Conservation (phyloP, 352 stramenopile genomes). For the Phytophthora lateralis region DNA sequence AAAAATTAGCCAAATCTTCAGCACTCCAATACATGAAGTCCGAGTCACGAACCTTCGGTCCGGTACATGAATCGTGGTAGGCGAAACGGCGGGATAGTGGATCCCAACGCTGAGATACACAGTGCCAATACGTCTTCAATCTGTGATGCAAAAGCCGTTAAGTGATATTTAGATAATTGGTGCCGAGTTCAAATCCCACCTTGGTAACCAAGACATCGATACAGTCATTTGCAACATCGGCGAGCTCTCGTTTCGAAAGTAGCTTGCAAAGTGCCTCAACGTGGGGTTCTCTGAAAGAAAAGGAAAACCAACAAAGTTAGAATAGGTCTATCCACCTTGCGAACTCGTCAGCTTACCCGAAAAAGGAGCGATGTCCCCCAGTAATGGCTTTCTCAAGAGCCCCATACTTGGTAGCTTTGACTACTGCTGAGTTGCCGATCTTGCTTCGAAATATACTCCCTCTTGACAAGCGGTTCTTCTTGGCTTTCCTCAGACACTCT, state of each 20-base stretch:
- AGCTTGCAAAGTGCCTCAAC: constrained; percentile 33
- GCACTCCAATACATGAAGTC: not conserved
- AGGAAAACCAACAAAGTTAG: constrained; percentile 1
- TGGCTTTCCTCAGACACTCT: constrained; percentile 33
- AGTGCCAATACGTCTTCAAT: constrained; percentile 72
- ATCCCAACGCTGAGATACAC: constrained; percentile 72
- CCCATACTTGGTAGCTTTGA: constrained; percentile 18
- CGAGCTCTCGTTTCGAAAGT: constrained; percentile 31
- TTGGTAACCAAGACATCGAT: constrained; percentile 44
- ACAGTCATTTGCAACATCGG: constrained; percentile 41
- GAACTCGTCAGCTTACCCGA: constrained; percentile 19
- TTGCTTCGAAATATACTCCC: constrained; percentile 21
- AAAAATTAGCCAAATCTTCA: not conserved
- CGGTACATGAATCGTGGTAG: constrained; percentile 75
- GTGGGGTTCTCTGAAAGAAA: constrained; percentile 28
- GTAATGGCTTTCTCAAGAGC: constrained; percentile 28
- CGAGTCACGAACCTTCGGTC: constrained; percentile 42
- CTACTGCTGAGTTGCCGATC: constrained; percentile 4
- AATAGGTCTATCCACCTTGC: not conserved
- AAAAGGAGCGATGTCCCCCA: constrained; percentile 21
- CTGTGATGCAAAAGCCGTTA: constrained; percentile 21
- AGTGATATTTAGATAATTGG: not conserved
- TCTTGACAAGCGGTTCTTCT: constrained; percentile 15
- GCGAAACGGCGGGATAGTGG: constrained; percentile 76
- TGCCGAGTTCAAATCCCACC: constrained; percentile 15